A percentile compares a stretch with the other conserved stretches of the same genome.
These are phyloP conservation scores for Coemansia sp. DNA, from an alignment of 192 early-diverging fungal genomes.

Conservation along the genomic window DNA sequence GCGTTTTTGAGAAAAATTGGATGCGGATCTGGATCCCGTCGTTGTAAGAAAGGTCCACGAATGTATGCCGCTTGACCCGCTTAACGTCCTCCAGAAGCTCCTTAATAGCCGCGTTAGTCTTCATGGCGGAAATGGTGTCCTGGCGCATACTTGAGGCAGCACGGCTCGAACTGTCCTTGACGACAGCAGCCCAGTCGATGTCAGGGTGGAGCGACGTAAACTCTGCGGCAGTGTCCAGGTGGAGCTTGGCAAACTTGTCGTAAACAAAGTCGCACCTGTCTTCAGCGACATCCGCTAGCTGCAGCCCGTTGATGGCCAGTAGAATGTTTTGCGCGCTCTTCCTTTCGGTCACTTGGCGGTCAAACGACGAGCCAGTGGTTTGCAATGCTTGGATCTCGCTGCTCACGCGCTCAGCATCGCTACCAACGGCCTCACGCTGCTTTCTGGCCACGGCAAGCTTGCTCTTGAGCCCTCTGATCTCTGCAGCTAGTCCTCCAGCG, in stretches of 20 bases:
- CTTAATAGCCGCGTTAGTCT: slow-evolving; percentile 46
- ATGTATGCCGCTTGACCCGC: slow-evolving; percentile 40
- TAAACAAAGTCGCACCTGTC: slow-evolving; percentile 53
- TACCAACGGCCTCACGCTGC: slow-evolving; percentile 25
- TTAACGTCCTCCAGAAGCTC: slow-evolving; percentile 47
- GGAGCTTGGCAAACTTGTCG: slow-evolving; percentile 45
- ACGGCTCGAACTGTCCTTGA: slow-evolving; percentile 27
- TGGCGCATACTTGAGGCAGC: slow-evolving; percentile 30
- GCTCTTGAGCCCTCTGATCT: slow-evolving; percentile 34
- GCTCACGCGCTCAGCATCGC: slow-evolving; percentile 24
- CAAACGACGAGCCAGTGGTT: slow-evolving; percentile 32
- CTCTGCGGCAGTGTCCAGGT: slow-evolving; percentile 40
- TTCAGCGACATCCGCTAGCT: slow-evolving; percentile 31
- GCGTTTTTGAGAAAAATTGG: slow-evolving; percentile 46
- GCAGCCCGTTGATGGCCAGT: slow-evolving; percentile 51
- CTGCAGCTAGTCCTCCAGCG: slow-evolving; percentile 17
- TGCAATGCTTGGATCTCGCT: slow-evolving; percentile 39
- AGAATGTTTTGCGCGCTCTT: slow-evolving; percentile 48
- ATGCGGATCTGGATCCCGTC: slow-evolving; percentile 48
- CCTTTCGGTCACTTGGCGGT: slow-evolving; percentile 43
- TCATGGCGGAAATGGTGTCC: slow-evolving; percentile 47
- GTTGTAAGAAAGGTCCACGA: slow-evolving; percentile 41
- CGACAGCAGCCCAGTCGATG: slow-evolving; percentile 51
- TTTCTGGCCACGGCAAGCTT: slow-evolving; percentile 18
- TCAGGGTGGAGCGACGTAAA: slow-evolving; percentile 56